These are phyloP conservation scores for Ganoderma lucidum DNA, from an alignment of 1,284 basidiomycete species.

Conservation along the genomic window DNA sequence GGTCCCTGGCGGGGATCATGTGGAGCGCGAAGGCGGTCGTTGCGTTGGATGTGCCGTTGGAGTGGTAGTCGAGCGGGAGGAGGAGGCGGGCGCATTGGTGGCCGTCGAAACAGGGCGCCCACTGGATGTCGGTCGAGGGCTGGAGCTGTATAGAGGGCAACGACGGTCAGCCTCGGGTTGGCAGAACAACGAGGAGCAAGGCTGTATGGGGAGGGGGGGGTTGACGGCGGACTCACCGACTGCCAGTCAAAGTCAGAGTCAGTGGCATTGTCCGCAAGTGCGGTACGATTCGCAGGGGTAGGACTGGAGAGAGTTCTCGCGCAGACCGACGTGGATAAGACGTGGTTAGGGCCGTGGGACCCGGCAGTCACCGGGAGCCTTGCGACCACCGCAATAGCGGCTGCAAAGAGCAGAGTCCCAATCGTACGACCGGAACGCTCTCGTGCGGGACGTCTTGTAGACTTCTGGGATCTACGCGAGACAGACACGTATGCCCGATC, in stretches of 20 bases:
- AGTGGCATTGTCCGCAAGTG: not conserved
- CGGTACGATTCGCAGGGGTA: not conserved
- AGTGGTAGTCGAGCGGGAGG: conserved; percentile 48
- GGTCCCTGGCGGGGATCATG: conserved; percentile 37
- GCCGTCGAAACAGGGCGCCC: conserved; percentile 35
- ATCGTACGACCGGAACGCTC: not conserved
- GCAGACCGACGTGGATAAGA: not conserved
- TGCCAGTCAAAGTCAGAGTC: not conserved
- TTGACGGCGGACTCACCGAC: not conserved
- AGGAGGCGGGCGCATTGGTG: conserved; percentile 37
- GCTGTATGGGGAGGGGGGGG: not conserved
- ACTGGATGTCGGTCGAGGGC: conserved; percentile 30
- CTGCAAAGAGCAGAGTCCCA: not conserved
- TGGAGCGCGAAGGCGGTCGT: conserved; percentile 48
- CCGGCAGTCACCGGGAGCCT: not conserved
- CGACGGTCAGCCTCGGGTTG: not conserved
- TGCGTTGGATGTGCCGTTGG: conserved; percentile 17
- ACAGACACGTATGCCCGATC: not conserved
- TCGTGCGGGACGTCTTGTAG: not conserved
- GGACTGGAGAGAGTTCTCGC: not conserved
- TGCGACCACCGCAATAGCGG: not conserved
- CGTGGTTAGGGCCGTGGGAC: not conserved
- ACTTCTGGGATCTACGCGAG: not conserved
- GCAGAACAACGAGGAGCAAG: not conserved
- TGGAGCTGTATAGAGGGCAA: conserved; percentile 19